A percentile compares a stretch with the other conserved stretches of the same genome.
phyloP scores from a whole-genome alignment of 75 land plant species.

The Adiantum capillusveneris region DNA sequence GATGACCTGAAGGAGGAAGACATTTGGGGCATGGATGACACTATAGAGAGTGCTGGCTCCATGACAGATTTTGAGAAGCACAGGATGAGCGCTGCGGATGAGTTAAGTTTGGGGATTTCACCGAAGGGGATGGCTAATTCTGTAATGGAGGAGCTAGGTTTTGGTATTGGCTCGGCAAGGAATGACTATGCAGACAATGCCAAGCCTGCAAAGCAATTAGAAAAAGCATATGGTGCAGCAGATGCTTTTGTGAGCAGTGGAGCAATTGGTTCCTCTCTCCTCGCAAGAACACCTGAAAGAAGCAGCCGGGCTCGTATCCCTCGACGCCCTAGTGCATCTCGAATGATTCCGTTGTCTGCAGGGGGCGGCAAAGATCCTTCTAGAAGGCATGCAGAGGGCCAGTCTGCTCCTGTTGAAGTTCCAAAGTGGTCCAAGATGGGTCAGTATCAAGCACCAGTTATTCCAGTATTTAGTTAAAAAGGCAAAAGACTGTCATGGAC shows the following conservation, averaged over 20 bases:
- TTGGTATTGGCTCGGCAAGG: not conserved
- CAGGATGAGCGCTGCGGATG: not conserved
- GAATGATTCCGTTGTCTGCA: conserved; percentile 19
- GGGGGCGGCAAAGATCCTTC: not conserved
- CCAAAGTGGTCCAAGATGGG: conserved; percentile 59
- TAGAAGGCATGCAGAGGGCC: conserved; percentile 16
- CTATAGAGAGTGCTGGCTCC: conserved; percentile 2
- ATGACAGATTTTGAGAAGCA: conserved; percentile 6
- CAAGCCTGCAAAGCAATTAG: not conserved
- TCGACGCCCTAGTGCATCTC: conserved; percentile 6
- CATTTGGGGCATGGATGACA: conserved; percentile 11
- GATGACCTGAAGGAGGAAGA: conserved; percentile 23
- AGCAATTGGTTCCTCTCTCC: not conserved
- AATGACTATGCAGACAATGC: not conserved
- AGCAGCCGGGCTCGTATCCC: not conserved
- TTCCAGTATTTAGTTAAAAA: no score
- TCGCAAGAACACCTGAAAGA: not conserved
- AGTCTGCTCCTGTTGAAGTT: conserved; percentile 50
- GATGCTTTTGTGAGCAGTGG: not conserved
- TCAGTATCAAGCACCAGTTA: not conserved
- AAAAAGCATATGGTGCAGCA: not conserved
- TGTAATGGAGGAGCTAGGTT: not conserved
- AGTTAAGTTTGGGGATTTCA: not conserved
- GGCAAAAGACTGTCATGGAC: no score
- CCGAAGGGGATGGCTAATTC: not conserved